A percentile compares a stretch with the other conserved stretches of the same genome.
These are phyloP conservation scores for Prunus padus DNA, from an alignment of 306 rosid species.

Conservation along the genomic window DNA sequence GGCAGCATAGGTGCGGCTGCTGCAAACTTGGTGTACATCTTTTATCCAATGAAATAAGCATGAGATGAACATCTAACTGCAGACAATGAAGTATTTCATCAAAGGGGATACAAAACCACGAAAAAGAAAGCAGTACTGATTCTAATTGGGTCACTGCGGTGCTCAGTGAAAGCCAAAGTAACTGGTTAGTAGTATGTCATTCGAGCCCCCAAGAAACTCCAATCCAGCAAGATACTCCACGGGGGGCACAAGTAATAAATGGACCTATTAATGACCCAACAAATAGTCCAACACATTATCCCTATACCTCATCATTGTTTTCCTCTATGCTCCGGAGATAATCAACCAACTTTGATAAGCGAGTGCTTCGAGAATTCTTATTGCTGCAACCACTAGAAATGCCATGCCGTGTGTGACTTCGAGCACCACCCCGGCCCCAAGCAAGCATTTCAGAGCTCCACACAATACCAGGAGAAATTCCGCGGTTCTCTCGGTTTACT, in stretches of 20 bases:
- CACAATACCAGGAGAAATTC: conserved; percentile 62
- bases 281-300: conserved; percentile 7
- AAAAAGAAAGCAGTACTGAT: not conserved
- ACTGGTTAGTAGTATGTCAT: not conserved
- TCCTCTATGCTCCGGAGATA: conserved; percentile 68
- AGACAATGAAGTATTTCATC: conserved; percentile 19
- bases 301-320: conserved; percentile 62
- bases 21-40: conserved; percentile 58
- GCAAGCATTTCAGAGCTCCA: conserved; percentile 73
- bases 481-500: conserved; percentile 55
- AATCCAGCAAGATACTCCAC: conserved; percentile 5
- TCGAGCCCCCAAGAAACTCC: conserved; percentile 5
- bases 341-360: conserved; percentile 73
- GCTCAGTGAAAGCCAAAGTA: conserved; percentile 19
- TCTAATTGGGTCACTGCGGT: not conserved
- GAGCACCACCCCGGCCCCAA: conserved; percentile 93
- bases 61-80: conserved; percentile 79
- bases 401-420: conserved; percentile 86
- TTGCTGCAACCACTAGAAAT: conserved; percentile 57
- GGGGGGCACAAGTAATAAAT: conserved; percentile 13
- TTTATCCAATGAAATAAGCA: conserved; percentile 70
- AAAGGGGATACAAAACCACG: not conserved
- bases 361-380: conserved; percentile 64
- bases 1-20: conserved; percentile 84
- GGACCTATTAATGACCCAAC: not conserved